Evolutionary conservation across 805 yeast genomes (phyloP), one percentile per base, ranked within the genome.

Genomic region (Wickerhamiella lipophila): DNA sequence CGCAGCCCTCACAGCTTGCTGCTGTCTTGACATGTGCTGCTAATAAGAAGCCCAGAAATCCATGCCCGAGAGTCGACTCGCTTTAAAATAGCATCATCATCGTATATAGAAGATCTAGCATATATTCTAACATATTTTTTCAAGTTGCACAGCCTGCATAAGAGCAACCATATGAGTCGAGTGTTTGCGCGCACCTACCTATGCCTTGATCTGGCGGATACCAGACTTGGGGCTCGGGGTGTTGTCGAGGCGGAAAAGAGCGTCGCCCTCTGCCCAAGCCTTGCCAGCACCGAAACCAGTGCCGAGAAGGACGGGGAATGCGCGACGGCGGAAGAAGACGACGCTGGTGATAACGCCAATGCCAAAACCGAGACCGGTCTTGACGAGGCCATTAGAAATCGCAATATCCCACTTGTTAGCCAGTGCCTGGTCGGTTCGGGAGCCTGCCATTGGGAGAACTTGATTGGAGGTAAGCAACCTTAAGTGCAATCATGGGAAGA

Each of bases 301-400:
- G 56, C 98, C 98, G 53, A 89, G 68, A 95, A 96, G 88, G 39
- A 89, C 97, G 49, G 98, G 98, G 79, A 87, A 92, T 8, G 95
- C 75, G 68, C 97, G 80, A 74, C 97, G 84, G 67, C 76, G 85
- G 74, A 92, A 92, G 50, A 92, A 69, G 52, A 92, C 68, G 40
- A 88, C 94, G 7, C 96, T 85, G 41, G 94, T 83, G 51, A 89
- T 75, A 29, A 92, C 95, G 68, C 99, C 99, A 42, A 81, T 92
- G 55, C 97, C 97, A 58, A 92, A 81, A 46, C 99, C 99, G 55
- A 92, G 75, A 16, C 96, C 95, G 59, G 96, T 83, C 68, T 92
- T 92, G 58, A 92, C 95, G 55, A 92, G 72, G 53, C 94, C 79
- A 71, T 92, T 92, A 52, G 98, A 87, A 62, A 92, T 73, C 48